Evolutionary conservation across 1,284 basidiomycete genomes (phyloP), one percentile per base, ranked within the genome.

Genomic region (Apiotrichum akiyoshidainum): DNA sequence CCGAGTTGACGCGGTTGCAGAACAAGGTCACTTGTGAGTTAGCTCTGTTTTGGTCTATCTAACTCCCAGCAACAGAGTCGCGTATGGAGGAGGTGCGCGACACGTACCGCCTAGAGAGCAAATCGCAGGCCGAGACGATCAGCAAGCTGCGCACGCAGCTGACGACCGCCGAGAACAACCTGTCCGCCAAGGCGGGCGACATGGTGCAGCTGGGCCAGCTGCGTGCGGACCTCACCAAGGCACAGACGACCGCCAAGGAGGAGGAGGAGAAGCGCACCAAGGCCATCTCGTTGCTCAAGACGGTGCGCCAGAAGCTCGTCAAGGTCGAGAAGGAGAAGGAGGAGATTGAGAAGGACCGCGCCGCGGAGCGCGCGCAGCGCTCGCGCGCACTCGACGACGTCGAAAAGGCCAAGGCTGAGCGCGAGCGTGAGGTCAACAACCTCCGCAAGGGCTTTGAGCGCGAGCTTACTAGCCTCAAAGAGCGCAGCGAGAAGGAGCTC

Each of bases 201-300:
- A 80, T 84, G 55, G 73, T 78, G 1, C 84, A 87, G 46, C 75
- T 86, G 1, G 81, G 83, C 5, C 81, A 81, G 44, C 77, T 91
- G 11, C 81, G 81, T 39, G 70, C 80, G 10, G 88, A 92, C 56
- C 72, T 87, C 4, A 82, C 85, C 44, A 85, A 84, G 58, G 79
- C 83, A 2, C 87, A 85, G 65, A 80, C 79, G 13, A 62, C 80
- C 2, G 86, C 85, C 1, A 94, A 90, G 73, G 92, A 95, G 64
- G 93, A 96, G 72, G 93, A 96, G 74, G 93, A 97, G 76, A 96
- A 96, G 76, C 85, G 93, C 14, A 84, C 86, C n/a, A 97, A 96
- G 72, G 92, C 92, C 0, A 88, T 96, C 61, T 87, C 86, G 52
- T 78, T 95, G 35, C 80, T 97, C 62, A 95, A 95, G 80, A 88